Percentiles rank a stretch among this genome's conserved stretches.
phyloP scores from a whole-genome alignment of 176 grass and related monocot genomes.

The Saccharum officinarum region DNA sequence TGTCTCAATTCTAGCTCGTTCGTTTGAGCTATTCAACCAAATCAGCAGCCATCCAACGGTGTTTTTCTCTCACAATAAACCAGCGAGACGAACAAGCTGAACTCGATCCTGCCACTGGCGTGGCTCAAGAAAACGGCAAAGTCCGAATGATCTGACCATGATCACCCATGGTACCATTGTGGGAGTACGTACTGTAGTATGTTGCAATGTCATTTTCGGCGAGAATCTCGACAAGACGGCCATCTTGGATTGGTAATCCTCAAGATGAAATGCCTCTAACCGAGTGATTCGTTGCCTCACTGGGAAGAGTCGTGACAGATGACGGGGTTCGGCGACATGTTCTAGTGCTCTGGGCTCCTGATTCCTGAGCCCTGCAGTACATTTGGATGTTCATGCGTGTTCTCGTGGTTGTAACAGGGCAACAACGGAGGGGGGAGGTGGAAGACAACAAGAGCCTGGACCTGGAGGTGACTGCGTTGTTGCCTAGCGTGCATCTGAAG shows the following conservation, averaged over 20 bases:
- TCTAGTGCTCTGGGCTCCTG: no score
- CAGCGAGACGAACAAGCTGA: no score
- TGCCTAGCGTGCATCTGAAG: slow-evolving; percentile 9
- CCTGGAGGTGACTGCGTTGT: slow-evolving; percentile 31
- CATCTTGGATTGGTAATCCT: background rate
- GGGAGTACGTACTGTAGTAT: background rate
- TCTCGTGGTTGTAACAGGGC: background rate
- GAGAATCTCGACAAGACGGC: slow-evolving; percentile 14
- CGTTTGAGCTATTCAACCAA: no score
- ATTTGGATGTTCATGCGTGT: background rate
- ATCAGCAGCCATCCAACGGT: no score
- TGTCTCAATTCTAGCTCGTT: background rate
- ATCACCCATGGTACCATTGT: slow-evolving; percentile 1
- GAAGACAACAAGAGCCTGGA: slow-evolving; percentile 10
- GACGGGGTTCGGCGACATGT: no score
- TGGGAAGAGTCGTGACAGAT: no score
- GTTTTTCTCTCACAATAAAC: no score
- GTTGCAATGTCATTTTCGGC: slow-evolving; percentile 18
- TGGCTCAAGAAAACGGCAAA: slow-evolving; percentile 20
- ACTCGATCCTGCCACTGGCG: slow-evolving; percentile 9
- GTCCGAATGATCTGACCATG: background rate
- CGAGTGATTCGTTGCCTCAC: no score
- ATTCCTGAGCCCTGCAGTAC: no score
- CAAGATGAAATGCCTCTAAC: no score
- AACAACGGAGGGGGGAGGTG: background rate